A percentile compares a stretch with the other conserved stretches of the same genome.
Evolutionary conservation across 2,329 filamentous ascomycete species (phyloP).

Genomic region (Teratosphaeria viscida): DNA sequence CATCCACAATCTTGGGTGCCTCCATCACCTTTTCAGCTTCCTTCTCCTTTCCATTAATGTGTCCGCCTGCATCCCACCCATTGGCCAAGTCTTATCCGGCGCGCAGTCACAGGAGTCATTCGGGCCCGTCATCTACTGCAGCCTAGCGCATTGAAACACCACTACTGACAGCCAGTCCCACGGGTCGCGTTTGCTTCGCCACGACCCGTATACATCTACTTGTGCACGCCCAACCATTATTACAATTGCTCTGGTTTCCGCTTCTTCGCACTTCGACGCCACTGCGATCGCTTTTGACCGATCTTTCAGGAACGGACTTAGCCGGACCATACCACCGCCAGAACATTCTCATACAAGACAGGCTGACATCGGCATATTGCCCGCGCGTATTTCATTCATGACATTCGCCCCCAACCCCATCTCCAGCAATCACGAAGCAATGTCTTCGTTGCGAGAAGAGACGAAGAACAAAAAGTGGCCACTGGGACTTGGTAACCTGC

Average conservation of each 20-base stretch:
- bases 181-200: constrained; percentile 1
- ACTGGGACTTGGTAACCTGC: neutral
- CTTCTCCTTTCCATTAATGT: constrained; percentile 1
- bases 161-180: neutral
- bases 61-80: neutral
- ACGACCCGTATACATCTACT: neutral
- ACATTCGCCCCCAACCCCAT: neutral
- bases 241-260: neutral
- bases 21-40: neutral
- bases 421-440: neutral
- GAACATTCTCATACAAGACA: neutral
- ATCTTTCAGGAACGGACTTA: neutral
- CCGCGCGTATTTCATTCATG: neutral
- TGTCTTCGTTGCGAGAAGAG: neutral
- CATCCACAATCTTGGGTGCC: neutral
- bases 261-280: neutral
- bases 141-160: constrained; percentile 1
- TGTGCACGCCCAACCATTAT: neutral
- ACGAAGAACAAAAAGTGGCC: neutral
- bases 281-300: neutral
- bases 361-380: neutral
- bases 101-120: neutral
- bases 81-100: neutral
- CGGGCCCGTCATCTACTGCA: constrained; percentile 1
- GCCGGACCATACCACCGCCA: neutral